Evolutionary conservation across 768 basidiomycete species (phyloP), one percentile per base, ranked within the genome.

Genomic region (Stropharia rugosoannulata): DNA sequence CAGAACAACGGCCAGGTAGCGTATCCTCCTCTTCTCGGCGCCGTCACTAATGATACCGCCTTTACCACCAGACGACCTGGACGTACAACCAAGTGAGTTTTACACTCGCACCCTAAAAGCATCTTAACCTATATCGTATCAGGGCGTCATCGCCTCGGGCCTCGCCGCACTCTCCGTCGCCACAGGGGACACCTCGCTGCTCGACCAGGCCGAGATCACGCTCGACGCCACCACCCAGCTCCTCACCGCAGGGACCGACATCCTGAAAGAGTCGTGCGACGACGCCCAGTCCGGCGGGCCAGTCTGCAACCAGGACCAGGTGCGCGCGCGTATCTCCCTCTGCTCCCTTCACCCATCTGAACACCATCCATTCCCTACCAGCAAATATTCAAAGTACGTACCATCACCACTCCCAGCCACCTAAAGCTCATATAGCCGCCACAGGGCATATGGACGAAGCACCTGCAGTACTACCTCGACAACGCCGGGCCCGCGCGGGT

Each of bases 141-240:
- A 83, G 79, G 80, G 77, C 9, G 81, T 85, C 39, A 75, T 84
- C 45, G 82, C 80, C 13, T 80, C 80, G 36, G 81, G 80, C 15
- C 68, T 84, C 7, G 77, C 71, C 6, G 76, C 76, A 22, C 75
- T 84, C 5, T 76, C 66, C 36, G 72, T 61, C 5, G 75, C 75
- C 25, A 76, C 73, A 0, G 68, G 68, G 3, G 68, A 82, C 59
- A 59, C 54, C 32, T 68, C 72, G 1, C 65, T 78, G 9, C 68
- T 83, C 32, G 67, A 73, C 27, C 69, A 79, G 62, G 82, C 80
- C 1, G 79, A 83, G 64, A 74, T 79, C 43, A 81, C 80, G 11
- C 66, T 84, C 37, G 76, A 82, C 55, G 80, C 80, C 1, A 80
- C 81, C 12, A 78, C 82, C 15, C 47, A 55, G 11, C 61, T 64